These are phyloP conservation scores for Nakaseomyces bracarensis DNA, from an alignment of 1,139 yeast species.

Conservation along the genomic window DNA sequence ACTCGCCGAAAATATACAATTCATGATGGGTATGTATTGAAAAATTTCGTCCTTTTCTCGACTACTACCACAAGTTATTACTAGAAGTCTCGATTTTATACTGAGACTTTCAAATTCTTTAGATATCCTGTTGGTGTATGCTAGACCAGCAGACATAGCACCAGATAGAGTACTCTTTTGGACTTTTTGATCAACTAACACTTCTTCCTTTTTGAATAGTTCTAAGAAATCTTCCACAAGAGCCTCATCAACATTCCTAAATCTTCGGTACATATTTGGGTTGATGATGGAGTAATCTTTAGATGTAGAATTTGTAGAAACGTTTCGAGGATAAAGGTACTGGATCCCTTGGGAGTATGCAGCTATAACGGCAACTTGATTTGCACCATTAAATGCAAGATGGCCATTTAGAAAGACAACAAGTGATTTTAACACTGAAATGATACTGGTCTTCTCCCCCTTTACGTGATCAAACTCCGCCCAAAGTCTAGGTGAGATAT, in stretches of 20 bases:
- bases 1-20: constrained; percentile 91
- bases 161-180: constrained; percentile 56
- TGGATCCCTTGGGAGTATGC: constrained; percentile 65
- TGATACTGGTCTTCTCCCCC: constrained; percentile 16
- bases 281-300: constrained; percentile 26
- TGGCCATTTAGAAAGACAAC: constrained; percentile 61
- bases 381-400: constrained; percentile 73
- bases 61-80: constrained; percentile 44
- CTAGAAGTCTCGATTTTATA: constrained; percentile 63
- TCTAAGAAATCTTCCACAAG: constrained; percentile 55
- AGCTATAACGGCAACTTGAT: constrained; percentile 75
- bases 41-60: constrained; percentile 71
- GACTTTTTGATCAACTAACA: constrained; percentile 20
- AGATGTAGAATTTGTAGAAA: constrained; percentile 10
- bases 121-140: constrained; percentile 67
- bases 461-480: constrained; percentile 36
- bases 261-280: constrained; percentile 76
- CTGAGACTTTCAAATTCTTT: constrained; percentile 41
- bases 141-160: constrained; percentile 57
- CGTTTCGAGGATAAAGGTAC: constrained; percentile 56
- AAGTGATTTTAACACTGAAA: constrained; percentile 27
- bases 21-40: constrained; percentile 90
- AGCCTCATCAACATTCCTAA: constrained; percentile 69
- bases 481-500: constrained; percentile 77
- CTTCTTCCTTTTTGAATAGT: constrained; percentile 34